Conservation (phyloP, 768 basidiomycete species). For the Termitomyces sp. region DNA sequence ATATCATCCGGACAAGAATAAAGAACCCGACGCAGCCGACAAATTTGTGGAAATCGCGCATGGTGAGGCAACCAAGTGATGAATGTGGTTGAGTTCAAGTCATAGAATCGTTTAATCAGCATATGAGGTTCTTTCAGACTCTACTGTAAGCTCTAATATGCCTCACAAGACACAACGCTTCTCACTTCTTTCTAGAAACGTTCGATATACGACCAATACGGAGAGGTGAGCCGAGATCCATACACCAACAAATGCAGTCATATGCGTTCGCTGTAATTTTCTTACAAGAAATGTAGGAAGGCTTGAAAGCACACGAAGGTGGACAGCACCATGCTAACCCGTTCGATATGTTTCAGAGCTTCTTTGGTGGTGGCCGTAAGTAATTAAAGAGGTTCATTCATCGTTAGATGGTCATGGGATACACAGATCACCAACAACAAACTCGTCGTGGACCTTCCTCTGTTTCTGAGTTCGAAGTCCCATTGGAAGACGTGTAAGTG, state of each 20-base stretch:
- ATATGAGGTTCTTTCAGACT: constrained; percentile 92
- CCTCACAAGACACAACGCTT: background rate
- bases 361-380: constrained; percentile 86
- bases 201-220: constrained; percentile 89
- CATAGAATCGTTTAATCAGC: constrained; percentile 37
- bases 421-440: constrained; percentile 53
- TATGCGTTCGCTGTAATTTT: background rate
- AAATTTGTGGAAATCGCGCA: constrained; percentile 90
- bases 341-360: constrained; percentile 90
- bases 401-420: background rate
- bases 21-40: constrained; percentile 72
- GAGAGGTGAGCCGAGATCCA: constrained; percentile 52
- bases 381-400: constrained; percentile 9
- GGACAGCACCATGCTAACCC: constrained; percentile 83
- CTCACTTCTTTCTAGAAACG: constrained; percentile 59
- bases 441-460: constrained; percentile 71
- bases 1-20: constrained; percentile 96
- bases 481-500: constrained; percentile 75
- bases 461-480: constrained; percentile 79
- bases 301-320: constrained; percentile 85
- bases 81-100: background rate
- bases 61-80: constrained; percentile 42
- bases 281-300: constrained; percentile 49
- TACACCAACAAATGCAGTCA: background rate
- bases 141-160: constrained; percentile 48